Conservation (phyloP, 805 yeast genomes). For the Dipodascopsis uninucleata region DNA sequence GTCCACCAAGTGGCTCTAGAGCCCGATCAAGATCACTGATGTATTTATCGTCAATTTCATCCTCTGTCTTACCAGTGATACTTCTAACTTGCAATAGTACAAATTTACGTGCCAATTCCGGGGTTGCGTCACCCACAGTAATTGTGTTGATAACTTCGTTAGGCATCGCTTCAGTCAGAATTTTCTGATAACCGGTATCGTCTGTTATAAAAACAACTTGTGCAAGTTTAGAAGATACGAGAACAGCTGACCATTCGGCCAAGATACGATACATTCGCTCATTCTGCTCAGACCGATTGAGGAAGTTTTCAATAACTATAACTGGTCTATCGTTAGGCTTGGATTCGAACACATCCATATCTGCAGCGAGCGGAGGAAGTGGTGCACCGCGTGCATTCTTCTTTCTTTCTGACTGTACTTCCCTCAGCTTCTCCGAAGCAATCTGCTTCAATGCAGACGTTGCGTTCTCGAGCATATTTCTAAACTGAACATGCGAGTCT, state of each 20-base stretch:
- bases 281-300: conserved; percentile 55
- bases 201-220: conserved; percentile 86
- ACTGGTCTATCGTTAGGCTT: conserved; percentile 86
- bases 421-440: conserved; percentile 33
- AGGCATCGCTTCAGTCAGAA: conserved; percentile 70
- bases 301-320: conserved; percentile 72
- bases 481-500: conserved; percentile 76
- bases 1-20: conserved; percentile 81
- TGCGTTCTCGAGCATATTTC: conserved; percentile 71
- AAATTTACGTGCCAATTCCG: conserved; percentile 63
- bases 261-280: conserved; percentile 66
- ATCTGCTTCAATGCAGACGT: conserved; percentile 70
- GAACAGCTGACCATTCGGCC: conserved; percentile 83
- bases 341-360: conserved; percentile 77
- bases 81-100: conserved; percentile 45
- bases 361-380: conserved; percentile 46
- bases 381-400: conserved; percentile 5
- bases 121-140: conserved; percentile 76
- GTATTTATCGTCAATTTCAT: conserved; percentile 28
- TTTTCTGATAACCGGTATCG: conserved; percentile 72
- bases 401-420: not conserved
- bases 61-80: conserved; percentile 35
- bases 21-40: conserved; percentile 48
- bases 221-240: conserved; percentile 74
- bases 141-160: conserved; percentile 78